Evolutionary conservation across 1,139 yeast species (phyloP), one percentile per base, ranked within the genome.

Genomic region (Sugiyamaella novakii): DNA sequence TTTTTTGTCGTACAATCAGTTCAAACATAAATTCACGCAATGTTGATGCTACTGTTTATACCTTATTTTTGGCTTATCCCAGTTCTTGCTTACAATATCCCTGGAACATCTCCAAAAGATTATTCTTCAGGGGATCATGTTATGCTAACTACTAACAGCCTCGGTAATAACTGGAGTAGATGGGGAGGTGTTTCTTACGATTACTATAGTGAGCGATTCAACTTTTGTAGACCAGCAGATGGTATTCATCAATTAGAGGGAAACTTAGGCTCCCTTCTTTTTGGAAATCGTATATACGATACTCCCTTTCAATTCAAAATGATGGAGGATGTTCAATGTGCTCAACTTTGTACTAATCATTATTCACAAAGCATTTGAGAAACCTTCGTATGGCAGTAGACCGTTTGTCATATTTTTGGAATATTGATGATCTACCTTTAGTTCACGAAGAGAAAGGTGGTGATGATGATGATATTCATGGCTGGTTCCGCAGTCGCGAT

Each of bases 221-320:
- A 85, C 64, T 87, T 89, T 67, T 92, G 98, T 69, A 65, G 67
- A 51, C 98, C 98, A 0, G 87, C 84, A 24, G 58, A 49, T 27
- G 68, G 66, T 0, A 79, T 84, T 14, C 73, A 75, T 58, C 83
- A 84, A 59, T 95, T 87, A 66, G 81, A 87, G 59, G 98, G 91
- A 69, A 84, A 95, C 8, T 76, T 92, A 47, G 98, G 98, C 6
- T 84, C 96, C 1, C 84, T 92, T 55, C 76, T 92, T 51, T 88
- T 92, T 68, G 98, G 98, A 54, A 98, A 92, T 69, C 78, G 98
- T 64, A 89, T 92, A 55, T 89, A 87, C 74, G 84, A 87, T 64
- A 88, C 97, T 6, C 97, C 98, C 2, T 88, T 87, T 62, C 78
- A 84, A 49, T 72, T 92, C 57, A 75, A 78, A 43, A 86, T 92